These are phyloP conservation scores for Aureoboletus auriporus DNA, from an alignment of 768 basidiomycete species.

Conservation along the genomic window DNA sequence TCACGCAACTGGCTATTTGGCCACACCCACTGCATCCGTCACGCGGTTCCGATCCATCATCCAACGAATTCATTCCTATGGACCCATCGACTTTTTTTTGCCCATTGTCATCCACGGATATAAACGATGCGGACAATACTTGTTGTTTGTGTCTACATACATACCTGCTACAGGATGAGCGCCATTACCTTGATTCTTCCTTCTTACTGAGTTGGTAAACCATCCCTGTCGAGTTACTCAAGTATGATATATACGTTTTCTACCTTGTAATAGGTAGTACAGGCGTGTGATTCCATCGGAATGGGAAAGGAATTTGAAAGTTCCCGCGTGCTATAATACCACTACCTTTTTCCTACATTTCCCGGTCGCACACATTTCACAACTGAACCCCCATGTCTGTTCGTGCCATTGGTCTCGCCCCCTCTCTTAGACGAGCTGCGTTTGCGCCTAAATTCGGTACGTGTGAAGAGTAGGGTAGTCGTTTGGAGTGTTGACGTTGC, in stretches of 20 bases:
- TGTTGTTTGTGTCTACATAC: conserved; percentile 9
- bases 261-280: too few relatives aligned
- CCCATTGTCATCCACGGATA: conserved; percentile 12
- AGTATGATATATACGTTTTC: conserved; percentile 5
- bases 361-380: not conserved
- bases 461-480: conserved; percentile 2
- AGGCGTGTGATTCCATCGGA: conserved; percentile 10
- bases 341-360: not conserved
- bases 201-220: not conserved
- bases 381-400: conserved; percentile 34
- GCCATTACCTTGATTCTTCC: conserved; percentile 1
- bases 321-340: conserved; percentile 21
- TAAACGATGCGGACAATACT: conserved; percentile 13
- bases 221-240: conserved; percentile 10
- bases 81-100: not conserved
- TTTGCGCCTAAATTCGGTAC: conserved; percentile 33
- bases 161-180: conserved; percentile 19
- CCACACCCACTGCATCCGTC: conserved; percentile 5
- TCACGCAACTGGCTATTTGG: not conserved
- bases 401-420: conserved; percentile 55
- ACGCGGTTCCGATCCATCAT: conserved; percentile 1
- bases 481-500: not conserved
- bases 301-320: too few relatives aligned
- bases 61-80: not conserved
- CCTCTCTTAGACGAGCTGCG: conserved; percentile 49